A percentile compares a stretch with the other conserved stretches of the same genome.
These are phyloP conservation scores for Rhazya stricta DNA, from an alignment of 257 asterid genomes.

Conservation along the genomic window DNA sequence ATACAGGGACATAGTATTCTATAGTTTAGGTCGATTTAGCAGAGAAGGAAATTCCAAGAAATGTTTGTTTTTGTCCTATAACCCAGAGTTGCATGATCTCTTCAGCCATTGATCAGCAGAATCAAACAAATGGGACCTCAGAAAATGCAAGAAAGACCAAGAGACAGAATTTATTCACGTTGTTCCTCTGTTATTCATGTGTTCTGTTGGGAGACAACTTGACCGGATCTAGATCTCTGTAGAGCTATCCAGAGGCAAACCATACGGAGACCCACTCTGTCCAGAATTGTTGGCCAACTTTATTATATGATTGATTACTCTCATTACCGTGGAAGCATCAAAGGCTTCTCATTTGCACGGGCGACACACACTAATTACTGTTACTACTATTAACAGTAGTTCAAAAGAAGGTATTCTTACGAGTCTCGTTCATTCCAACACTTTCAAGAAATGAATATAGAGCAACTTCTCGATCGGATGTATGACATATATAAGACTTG, in stretches of 20 bases:
- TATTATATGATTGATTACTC: not conserved
- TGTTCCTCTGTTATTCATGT: slow-evolving; percentile 24
- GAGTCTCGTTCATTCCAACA: not conserved
- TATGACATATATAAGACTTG: too few species aligned
- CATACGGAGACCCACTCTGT: slow-evolving; percentile 29
- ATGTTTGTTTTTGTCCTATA: slow-evolving; percentile 5
- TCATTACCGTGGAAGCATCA: not conserved
- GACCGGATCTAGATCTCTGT: slow-evolving; percentile 75
- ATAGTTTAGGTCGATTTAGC: not conserved
- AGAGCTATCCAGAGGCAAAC: slow-evolving; percentile 42
- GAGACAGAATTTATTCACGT: slow-evolving; percentile 28
- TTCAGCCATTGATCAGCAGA: slow-evolving; percentile 7
- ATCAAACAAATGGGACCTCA: slow-evolving; percentile 39
- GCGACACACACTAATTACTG: not conserved
- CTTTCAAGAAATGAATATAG: not conserved
- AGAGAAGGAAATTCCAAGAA: slow-evolving; percentile 23
- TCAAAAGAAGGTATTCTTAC: not conserved
- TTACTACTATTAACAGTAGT: not conserved
- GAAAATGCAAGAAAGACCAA: slow-evolving; percentile 31
- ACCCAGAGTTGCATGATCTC: slow-evolving; percentile 2
- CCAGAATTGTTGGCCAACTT: slow-evolving; percentile 19
- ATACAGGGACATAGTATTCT: not conserved
- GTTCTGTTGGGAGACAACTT: slow-evolving; percentile 35
- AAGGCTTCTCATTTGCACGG: not conserved
- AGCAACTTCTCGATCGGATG: not conserved